Conservation (phyloP, 352 stramenopile genomes). For the Hyaloperonospora brassicae region DNA sequence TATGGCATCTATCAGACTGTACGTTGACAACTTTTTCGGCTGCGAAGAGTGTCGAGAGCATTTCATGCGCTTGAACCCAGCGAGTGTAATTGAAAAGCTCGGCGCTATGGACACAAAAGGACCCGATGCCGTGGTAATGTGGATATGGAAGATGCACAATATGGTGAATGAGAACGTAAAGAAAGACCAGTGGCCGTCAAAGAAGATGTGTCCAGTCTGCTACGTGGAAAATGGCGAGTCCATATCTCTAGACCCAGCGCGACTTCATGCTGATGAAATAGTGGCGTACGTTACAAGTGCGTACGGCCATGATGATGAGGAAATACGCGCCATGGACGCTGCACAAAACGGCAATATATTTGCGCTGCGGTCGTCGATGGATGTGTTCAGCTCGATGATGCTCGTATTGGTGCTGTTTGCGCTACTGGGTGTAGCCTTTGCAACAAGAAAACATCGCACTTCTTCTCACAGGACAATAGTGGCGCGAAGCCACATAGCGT, state of each 20-base stretch:
- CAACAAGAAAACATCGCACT: constrained; percentile 22
- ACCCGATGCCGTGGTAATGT: constrained; percentile 41
- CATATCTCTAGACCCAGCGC: constrained; percentile 39
- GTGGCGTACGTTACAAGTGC: constrained; percentile 44
- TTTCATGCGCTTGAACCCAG: constrained; percentile 66
- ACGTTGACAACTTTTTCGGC: constrained; percentile 79
- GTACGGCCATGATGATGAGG: constrained; percentile 44
- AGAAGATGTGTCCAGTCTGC: constrained; percentile 45
- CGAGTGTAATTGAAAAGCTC: constrained; percentile 38
- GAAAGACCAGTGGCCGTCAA: constrained; percentile 59
- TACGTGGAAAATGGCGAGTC: constrained; percentile 47
- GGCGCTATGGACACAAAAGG: constrained; percentile 31
- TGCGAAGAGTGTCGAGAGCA: constrained; percentile 72
- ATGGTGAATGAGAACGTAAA: constrained; percentile 69
- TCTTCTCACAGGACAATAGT: constrained; percentile 14
- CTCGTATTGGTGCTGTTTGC: constrained; percentile 24
- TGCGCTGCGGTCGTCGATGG: constrained; percentile 35
- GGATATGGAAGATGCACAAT: constrained; percentile 84
- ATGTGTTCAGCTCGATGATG: constrained; percentile 33
- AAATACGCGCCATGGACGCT: constrained; percentile 42
- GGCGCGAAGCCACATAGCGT: constrained; percentile 14
- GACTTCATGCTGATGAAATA: constrained; percentile 46
- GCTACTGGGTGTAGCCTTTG: constrained; percentile 26
- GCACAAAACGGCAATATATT: constrained; percentile 35
- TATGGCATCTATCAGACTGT: constrained; percentile 54